Evolutionary conservation across 768 basidiomycete species (phyloP).

Genomic region (Termitomyces sp.): DNA sequence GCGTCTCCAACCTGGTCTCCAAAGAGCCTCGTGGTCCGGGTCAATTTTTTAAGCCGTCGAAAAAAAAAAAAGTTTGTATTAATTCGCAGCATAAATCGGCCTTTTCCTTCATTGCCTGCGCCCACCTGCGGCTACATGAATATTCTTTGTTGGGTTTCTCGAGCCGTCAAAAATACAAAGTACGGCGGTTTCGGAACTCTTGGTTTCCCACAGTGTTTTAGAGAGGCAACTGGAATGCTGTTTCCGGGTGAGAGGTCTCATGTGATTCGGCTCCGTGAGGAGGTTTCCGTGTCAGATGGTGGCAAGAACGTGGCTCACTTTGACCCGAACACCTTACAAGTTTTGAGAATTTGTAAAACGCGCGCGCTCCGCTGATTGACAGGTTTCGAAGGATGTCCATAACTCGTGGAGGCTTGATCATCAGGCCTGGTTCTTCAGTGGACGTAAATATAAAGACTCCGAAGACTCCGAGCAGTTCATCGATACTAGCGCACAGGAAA

Average conservation of each 20-base stretch:
- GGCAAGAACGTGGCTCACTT: conserved; percentile 4
- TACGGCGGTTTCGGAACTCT: neutral
- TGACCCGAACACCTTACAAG: neutral
- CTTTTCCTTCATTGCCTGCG: neutral
- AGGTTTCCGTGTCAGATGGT: conserved; percentile 1
- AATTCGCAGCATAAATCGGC: neutral
- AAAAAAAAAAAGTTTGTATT: neutral
- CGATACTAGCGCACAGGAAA: neutral
- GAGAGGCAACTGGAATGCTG: conserved; percentile 1
- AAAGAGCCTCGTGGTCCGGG: conserved; percentile 1
- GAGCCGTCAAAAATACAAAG: neutral
- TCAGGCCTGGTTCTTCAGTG: neutral
- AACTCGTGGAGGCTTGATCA: neutral
- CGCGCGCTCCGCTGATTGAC: neutral
- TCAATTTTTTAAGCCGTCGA: neutral
- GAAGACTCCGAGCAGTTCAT: neutral
- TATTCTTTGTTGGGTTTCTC: neutral
- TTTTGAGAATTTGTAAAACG: neutral
- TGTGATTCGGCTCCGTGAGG: conserved; percentile 1
- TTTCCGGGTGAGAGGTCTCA: neutral
- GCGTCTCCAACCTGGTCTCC: neutral
- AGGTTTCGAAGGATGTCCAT: neutral
- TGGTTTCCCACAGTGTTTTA: neutral
- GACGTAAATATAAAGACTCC: neutral
- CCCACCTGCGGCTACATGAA: neutral